phyloP scores from a whole-genome alignment of 148 eudicot species.

The Rhododendron ferrugineum region DNA sequence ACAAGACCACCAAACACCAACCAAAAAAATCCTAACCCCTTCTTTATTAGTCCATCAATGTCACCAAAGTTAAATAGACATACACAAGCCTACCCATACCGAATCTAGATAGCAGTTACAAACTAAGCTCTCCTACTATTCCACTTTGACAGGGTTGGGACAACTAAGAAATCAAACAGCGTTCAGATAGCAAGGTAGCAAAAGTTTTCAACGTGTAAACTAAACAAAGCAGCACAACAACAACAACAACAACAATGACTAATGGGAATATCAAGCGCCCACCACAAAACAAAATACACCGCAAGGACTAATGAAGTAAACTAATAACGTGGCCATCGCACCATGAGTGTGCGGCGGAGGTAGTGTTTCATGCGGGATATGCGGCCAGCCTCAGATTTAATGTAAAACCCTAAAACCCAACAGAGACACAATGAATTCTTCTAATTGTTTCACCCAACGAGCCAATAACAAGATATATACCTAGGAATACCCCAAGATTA shows the following conservation, averaged over 20 bases:
- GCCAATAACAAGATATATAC: background rate
- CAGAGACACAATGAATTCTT: background rate
- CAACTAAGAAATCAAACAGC: background rate
- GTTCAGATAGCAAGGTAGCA: background rate
- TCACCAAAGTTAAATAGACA: background rate
- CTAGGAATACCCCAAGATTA: background rate
- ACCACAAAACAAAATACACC: background rate
- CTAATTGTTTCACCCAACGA: background rate
- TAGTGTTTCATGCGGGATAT: background rate
- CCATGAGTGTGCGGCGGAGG: background rate
- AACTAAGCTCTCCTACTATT: background rate
- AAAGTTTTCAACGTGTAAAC: background rate
- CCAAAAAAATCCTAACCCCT: background rate
- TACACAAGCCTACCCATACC: background rate
- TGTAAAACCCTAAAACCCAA: background rate
- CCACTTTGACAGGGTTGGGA: background rate
- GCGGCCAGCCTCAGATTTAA: background rate
- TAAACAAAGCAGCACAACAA: background rate
- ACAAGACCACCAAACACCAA: background rate
- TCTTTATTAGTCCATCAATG: background rate
- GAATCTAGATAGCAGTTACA: background rate
- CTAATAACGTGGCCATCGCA: background rate
- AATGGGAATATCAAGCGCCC: background rate
- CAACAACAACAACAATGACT: background rate
- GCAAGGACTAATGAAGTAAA: background rate